Base-by-base conservation (phyloP, 495 filamentous ascomycete species). In the Pseudotulostoma volvatum region DNA sequence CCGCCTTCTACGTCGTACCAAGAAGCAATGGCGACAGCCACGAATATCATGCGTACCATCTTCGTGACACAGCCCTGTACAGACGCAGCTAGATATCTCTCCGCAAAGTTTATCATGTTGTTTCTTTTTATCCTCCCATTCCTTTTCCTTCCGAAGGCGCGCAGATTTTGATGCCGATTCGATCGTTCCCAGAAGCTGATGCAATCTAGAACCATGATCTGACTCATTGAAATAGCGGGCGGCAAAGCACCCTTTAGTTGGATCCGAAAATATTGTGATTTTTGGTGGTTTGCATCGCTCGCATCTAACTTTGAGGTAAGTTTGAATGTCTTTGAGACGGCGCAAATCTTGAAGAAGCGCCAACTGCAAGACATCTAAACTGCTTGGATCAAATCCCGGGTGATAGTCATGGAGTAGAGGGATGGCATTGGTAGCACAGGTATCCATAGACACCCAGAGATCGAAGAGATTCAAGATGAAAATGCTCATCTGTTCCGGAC, bases 361-460 rank as follows among this genome's bases (percentile, higher is more conserved):
- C 0, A 74, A 44, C 4, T 68, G 67, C 11, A 79, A 47, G 3
- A 61, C 53, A 45, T 75, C 59, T 17, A 79, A 48, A 1, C 69
- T 43, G n/a, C 64, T 50, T 0, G 65, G 59, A 0, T 57, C 45
- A 34, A 83, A 56, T 0, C 56, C 64, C 0, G 71, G 64, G 7
- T 66, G 46, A 45, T 73, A 81, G 0, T 75, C 50, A 0, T 18
- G 33, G 0, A 83, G 44, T 7, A 81, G 36, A 1, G 62, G 52
- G 40, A 57, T 57, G 0, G 42, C 39, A 1, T 40, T 25, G 3
- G 61, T 57, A 0, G 68, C 68, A 11, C 55, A 56, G 28, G 56
- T 64, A 45, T 82, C 77, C 39, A 63, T 51, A 15, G 63, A 61
- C 13, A 75, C 44, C 76, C 77, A 83, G 0, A 79, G 42, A 11